These are phyloP conservation scores for Capronia coronata DNA, from an alignment of 2,329 filamentous ascomycete genomes.

Conservation along the genomic window DNA sequence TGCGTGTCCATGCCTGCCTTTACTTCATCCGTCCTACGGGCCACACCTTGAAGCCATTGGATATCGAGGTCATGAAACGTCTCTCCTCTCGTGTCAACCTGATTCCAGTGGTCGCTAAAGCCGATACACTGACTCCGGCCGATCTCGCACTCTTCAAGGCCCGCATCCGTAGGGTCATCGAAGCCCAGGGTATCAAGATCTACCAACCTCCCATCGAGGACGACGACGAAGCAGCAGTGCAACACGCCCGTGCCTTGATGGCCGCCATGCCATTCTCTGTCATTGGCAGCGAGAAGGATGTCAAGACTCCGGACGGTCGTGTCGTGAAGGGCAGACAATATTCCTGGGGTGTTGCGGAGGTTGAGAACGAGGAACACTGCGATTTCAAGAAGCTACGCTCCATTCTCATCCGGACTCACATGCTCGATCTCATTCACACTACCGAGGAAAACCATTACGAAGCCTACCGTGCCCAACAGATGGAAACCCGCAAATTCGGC, in stretches of 20 bases:
- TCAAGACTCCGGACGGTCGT: slow-evolving; percentile 90
- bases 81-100: slow-evolving; percentile 96
- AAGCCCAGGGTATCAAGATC: slow-evolving; percentile 99
- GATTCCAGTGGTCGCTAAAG: slow-evolving; percentile 97
- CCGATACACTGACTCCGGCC: slow-evolving; percentile 87
- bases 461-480: slow-evolving; percentile 96
- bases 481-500: slow-evolving; percentile 99
- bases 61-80: slow-evolving; percentile 99
- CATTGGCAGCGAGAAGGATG: slow-evolving; percentile 98
- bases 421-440: slow-evolving; percentile 99
- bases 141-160: slow-evolving; percentile 93
- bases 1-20: slow-evolving; percentile 94
- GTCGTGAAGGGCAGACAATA: slow-evolving; percentile 99
- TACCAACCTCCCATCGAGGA: slow-evolving; percentile 97
- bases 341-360: slow-evolving; percentile 97
- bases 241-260: slow-evolving; percentile 91
- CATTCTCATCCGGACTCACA: slow-evolving; percentile 97
- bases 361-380: slow-evolving; percentile 99
- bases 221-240: slow-evolving; percentile 91
- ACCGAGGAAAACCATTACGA: slow-evolving; percentile 99
- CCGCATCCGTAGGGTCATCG: slow-evolving; percentile 87
- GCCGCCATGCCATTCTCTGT: slow-evolving; percentile 97
- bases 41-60: slow-evolving; percentile 95
- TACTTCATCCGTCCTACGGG: slow-evolving; percentile 99
- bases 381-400: slow-evolving; percentile 99